Base-by-base conservation (phyloP, 2,329 filamentous ascomycete species). In the Trichophyton rubrum region DNA sequence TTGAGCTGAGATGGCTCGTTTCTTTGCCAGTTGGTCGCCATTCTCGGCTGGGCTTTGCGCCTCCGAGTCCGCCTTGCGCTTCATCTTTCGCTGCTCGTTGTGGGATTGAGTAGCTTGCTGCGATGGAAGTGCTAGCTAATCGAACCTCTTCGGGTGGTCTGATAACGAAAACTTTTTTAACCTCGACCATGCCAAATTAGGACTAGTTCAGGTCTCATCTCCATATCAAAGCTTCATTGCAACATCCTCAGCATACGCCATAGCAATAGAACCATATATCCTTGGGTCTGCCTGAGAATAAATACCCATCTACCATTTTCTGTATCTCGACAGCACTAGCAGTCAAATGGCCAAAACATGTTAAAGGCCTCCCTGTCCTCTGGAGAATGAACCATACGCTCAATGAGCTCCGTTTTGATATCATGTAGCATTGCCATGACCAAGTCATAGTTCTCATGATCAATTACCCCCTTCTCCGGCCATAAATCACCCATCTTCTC, bases 31-130 rank as follows among this genome's bases (percentile, higher is more conserved):
- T 1, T 69, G 70, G 58, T 68, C 68, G 60, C 66, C 68, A 68
- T 71, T 72, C 64, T 63, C 67, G 38, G 66, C 66, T 15, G 66
- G 49, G 4, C 67, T 68, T n/a, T 69, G 66, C 56, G 68, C 66
- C 38, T 65, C 62, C 4, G 49, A 49, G n/a, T 71, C 68, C 22
- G 73, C 72, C 67, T 77, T 77, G 63, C 77, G 76, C 70, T 79
- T 79, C 75, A 75, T 75, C 22, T 35, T 61, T 30, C 11, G 15
- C 35, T 15, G 11, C 8, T 35, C 9, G 49, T 24, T 6, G 27
- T 24, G 27, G 24, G 15, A n/a, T 8, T 17, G 3, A 7, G 20
- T n/a, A 41, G 56, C 56, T 45, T 43, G 33, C 22, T 45, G 56
- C 4, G 24, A 58, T 24, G 7, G 20, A n/a, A 43, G 15, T 38